Percentiles rank a stretch among this genome's conserved stretches.
phyloP scores from a whole-genome alignment of 2,329 filamentous ascomycete species.

The Ophiostoma ulmi region DNA sequence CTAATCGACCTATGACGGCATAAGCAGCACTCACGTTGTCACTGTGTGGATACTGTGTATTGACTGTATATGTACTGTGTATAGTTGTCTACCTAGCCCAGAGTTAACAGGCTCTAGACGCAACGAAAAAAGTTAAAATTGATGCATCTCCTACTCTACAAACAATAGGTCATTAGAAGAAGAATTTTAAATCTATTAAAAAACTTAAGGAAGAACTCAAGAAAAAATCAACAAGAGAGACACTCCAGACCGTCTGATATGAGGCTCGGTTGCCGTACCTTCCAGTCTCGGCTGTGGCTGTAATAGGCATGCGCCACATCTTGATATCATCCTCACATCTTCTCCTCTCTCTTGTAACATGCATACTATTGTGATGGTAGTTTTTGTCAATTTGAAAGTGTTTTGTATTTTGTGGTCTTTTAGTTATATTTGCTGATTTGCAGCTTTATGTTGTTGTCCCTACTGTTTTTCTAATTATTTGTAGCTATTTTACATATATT shows the following conservation, averaged over 20 bases:
- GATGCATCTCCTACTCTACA: background rate
- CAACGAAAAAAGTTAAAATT: background rate
- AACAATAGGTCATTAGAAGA: background rate
- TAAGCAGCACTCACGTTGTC: background rate
- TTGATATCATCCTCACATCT: background rate
- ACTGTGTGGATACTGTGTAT: background rate
- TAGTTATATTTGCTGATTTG: background rate
- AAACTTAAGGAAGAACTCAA: no score
- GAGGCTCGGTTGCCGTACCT: background rate
- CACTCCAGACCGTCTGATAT: background rate
- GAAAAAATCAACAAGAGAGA: background rate
- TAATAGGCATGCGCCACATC: background rate
- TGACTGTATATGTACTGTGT: background rate
- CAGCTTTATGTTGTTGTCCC: no score
- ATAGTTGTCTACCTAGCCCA: background rate
- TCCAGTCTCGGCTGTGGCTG: background rate
- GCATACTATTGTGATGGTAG: no score
- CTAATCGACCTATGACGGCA: slow-evolving; percentile 22
- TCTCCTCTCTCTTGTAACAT: background rate
- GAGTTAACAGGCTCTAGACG: background rate
- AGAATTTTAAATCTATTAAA: no score
- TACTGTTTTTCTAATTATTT: no score
- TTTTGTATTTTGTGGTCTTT: background rate
- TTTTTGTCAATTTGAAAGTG: no score
- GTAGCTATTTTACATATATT: no score